phyloP scores from a whole-genome alignment of 441 rosid genomes.

The Monsonia emarginata region DNA sequence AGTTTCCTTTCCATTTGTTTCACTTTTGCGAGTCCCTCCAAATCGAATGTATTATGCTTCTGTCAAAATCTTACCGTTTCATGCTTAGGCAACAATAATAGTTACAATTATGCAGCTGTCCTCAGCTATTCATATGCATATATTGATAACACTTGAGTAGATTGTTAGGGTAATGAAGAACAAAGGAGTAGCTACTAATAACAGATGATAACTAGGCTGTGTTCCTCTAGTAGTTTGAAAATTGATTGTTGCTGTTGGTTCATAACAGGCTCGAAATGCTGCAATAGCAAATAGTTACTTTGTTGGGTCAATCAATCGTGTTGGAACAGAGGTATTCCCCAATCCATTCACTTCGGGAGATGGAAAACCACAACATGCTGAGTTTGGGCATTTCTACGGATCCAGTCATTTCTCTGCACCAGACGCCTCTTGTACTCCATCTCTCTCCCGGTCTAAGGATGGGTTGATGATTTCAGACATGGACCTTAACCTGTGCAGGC shows the following conservation, averaged over 20 bases:
- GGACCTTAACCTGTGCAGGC: slow-evolving; percentile 90
- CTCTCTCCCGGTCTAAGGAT: slow-evolving; percentile 63
- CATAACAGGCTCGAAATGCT: slow-evolving; percentile 84
- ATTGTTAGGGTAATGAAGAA: background rate
- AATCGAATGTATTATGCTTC: background rate
- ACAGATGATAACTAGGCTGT: background rate
- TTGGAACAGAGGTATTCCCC: slow-evolving; percentile 90
- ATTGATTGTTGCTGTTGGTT: background rate
- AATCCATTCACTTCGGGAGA: slow-evolving; percentile 94
- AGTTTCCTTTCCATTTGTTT: background rate
- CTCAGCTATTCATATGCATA: background rate
- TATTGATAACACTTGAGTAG: background rate
- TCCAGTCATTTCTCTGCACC: slow-evolving; percentile 90
- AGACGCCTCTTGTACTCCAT: slow-evolving; percentile 86
- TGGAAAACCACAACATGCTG: slow-evolving; percentile 70
- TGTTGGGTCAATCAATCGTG: slow-evolving; percentile 84
- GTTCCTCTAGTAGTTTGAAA: background rate
- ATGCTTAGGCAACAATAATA: no score
- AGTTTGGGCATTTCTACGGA: slow-evolving; percentile 88
- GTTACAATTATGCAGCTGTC: background rate
- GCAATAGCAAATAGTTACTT: slow-evolving; percentile 91
- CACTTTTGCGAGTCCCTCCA: background rate
- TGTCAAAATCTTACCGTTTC: background rate
- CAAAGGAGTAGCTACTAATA: background rate
- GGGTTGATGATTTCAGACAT: slow-evolving; percentile 75